Base-by-base conservation (phyloP, 495 filamentous ascomycete species). In the Neurospora pannonica region DNA sequence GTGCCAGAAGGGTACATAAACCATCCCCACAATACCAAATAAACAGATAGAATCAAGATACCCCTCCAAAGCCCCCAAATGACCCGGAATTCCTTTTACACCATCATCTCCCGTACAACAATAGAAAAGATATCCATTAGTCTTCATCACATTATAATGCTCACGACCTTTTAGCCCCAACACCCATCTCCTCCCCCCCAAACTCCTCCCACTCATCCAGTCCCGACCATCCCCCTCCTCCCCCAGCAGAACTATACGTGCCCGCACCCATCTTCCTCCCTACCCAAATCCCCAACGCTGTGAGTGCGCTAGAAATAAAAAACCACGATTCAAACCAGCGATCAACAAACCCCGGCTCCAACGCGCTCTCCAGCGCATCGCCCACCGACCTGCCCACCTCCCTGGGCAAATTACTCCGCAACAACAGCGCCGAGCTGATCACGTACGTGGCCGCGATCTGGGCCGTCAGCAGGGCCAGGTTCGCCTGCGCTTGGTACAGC, bases 261-360 rank as follows among this genome's bases (percentile, higher is more conserved):
- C 54, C 54, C 2, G 15, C 54, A 24, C 82, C 83, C 7, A 93
- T 80, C 77, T 89, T 90, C 76, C 88, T 86, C 2, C 91, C 90
- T 13, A 93, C 77, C 86, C 90, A 90, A 31, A 95, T 89, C 13
- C 91, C 92, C 46, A 85, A 79, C 21, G 86, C 89, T 19, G 93
- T 94, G 19, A 85, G 78, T 0, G 81, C 84, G 70, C 88, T 90
- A 8, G 89, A 89, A 4, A 87, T 76, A 36, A 94, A 80, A 77
- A 95, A 96, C 90, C 93, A 92, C 31, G 88, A 88, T 78, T 95
- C 93, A 79, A 95, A 96, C 93, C 93, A 95, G n/a, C 89, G 82
- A 75, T 94, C 93, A n/a, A 92, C 91, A 75, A 94, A 93, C 3
- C 79, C 82, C 9, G 89, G 87, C 78, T 93, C 90, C 10, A 94